Percentiles rank a stretch among this genome's conserved stretches.
Conservation (phyloP, 306 rosid genomes). For the Crotalaria pallida region DNA sequence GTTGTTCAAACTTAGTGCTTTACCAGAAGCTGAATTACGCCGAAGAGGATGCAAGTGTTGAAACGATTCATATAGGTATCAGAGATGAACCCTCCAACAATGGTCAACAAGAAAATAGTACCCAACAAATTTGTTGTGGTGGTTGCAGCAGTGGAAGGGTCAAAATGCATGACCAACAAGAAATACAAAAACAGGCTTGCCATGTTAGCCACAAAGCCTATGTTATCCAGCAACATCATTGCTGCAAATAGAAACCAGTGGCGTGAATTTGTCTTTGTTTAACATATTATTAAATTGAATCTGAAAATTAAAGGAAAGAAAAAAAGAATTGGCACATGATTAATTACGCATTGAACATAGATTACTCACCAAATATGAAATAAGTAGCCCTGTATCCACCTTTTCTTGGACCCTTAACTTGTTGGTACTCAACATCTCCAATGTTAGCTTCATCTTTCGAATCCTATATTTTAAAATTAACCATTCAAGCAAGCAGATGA, state of each 20-base stretch:
- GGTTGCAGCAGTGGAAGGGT: constrained; percentile 38
- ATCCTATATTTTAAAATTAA: constrained; percentile 7
- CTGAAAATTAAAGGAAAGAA: neutral
- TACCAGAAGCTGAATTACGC: constrained; percentile 42
- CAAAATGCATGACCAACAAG: constrained; percentile 29
- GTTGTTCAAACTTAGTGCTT: neutral
- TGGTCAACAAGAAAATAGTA: constrained; percentile 37
- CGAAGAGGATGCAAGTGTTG: constrained; percentile 53
- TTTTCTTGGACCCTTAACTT: constrained; percentile 3
- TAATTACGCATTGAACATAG: neutral
- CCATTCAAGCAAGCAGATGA: neutral
- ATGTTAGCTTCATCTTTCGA: constrained; percentile 16
- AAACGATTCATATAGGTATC: constrained; percentile 49
- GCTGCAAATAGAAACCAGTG: constrained; percentile 19
- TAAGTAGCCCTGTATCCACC: constrained; percentile 41
- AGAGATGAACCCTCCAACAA: constrained; percentile 59
- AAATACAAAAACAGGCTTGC: constrained; percentile 53
- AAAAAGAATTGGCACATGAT: neutral
- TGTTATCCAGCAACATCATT: constrained; percentile 43
- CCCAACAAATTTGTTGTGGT: constrained; percentile 55
- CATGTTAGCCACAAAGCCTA: constrained; percentile 64
- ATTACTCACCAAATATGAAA: constrained; percentile 33
- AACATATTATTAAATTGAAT: neutral
- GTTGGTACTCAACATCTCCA: constrained; percentile 21
- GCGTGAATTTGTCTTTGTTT: neutral